These are phyloP conservation scores for Avicennia marina DNA, from an alignment of 257 asterid species.

Conservation along the genomic window DNA sequence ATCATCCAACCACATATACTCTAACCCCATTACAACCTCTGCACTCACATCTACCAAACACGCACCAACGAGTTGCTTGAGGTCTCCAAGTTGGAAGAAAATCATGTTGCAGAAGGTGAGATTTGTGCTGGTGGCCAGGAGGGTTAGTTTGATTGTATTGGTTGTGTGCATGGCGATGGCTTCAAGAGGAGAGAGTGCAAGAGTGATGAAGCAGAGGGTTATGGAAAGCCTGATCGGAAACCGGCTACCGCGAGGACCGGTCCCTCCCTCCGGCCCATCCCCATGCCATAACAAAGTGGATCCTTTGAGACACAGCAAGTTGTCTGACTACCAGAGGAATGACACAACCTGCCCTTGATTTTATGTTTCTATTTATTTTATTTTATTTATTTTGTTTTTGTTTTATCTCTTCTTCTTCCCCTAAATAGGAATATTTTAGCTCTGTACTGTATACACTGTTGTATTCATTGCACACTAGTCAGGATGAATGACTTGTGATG, in stretches of 20 bases:
- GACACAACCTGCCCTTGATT: conserved; percentile 40
- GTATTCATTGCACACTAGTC: neutral
- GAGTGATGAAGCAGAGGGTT: conserved; percentile 24
- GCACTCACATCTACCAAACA: neutral
- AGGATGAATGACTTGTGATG: no score
- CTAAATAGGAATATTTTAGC: neutral
- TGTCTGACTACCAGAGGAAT: neutral
- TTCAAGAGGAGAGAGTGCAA: conserved; percentile 37
- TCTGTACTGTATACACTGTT: neutral
- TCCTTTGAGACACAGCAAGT: conserved; percentile 25
- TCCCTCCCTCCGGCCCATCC: conserved; percentile 73
- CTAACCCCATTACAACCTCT: neutral
- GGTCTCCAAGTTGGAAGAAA: neutral
- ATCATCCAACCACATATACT: no score
- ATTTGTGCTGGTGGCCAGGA: neutral
- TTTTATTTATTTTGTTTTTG: neutral
- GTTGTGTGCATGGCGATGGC: conserved; percentile 21
- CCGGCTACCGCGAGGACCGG: conserved; percentile 62
- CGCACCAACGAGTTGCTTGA: no score
- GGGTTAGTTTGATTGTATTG: conserved; percentile 26
- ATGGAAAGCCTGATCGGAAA: conserved; percentile 21
- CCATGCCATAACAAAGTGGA: conserved; percentile 50
- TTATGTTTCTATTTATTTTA: neutral
- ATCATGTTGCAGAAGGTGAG: neutral
- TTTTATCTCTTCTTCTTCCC: neutral